Evolutionary conservation across 2,329 filamentous ascomycete genomes (phyloP).

Genomic region (Fusarium poae): DNA sequence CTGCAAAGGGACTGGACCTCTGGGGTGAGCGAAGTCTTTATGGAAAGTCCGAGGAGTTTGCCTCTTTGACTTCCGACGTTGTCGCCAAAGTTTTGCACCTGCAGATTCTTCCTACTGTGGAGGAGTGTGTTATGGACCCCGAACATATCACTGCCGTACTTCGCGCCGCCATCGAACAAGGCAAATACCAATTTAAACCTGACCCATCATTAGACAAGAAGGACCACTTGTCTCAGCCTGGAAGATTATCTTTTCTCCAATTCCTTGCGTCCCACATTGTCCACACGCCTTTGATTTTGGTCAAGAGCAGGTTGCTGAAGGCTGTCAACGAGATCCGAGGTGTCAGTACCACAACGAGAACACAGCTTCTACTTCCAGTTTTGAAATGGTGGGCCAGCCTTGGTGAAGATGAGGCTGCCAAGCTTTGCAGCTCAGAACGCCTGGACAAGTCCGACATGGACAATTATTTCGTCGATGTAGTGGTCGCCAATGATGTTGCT

Average conservation of each 20-base stretch:
- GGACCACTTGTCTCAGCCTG: conserved; percentile 68
- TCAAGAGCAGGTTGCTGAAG: conserved; percentile 79
- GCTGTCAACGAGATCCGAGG: conserved; percentile 79
- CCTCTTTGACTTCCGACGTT: conserved; percentile 71
- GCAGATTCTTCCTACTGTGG: conserved; percentile 79
- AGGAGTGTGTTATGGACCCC: conserved; percentile 87
- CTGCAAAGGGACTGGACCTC: conserved; percentile 57
- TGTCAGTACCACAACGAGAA: conserved; percentile 76
- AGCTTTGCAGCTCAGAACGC: conserved; percentile 57
- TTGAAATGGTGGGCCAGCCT: conserved; percentile 77
- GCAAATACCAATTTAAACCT: conserved; percentile 55
- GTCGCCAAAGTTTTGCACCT: conserved; percentile 72
- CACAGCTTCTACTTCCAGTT: conserved; percentile 80
- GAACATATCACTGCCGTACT: conserved; percentile 76
- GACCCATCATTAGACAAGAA: conserved; percentile 63
- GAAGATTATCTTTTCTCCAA: conserved; percentile 73
- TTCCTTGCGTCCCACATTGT: conserved; percentile 82
- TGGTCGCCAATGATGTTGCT: conserved; percentile 65
- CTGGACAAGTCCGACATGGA: conserved; percentile 60
- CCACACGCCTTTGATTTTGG: conserved; percentile 73
- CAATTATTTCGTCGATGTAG: conserved; percentile 62
- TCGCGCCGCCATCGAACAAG: conserved; percentile 56
- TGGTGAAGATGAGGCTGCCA: conserved; percentile 62
- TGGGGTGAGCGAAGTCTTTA: conserved; percentile 79
- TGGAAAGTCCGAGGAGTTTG: conserved; percentile 65